These are phyloP conservation scores for Ophiostoma sp. DNA, from an alignment of 2,329 filamentous ascomycete species.

Conservation along the genomic window DNA sequence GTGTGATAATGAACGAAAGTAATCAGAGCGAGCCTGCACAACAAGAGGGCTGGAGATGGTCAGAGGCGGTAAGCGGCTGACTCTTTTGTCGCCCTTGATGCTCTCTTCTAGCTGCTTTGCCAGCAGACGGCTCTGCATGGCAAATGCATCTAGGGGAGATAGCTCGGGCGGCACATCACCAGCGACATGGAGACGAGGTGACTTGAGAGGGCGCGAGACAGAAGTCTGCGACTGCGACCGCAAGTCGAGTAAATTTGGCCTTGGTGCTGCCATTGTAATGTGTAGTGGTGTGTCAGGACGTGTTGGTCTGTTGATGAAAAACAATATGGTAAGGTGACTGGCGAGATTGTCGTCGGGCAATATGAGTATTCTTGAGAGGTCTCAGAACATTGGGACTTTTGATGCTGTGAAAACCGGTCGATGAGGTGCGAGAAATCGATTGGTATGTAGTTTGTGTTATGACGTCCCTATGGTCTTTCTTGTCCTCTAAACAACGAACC, in stretches of 20 bases:
- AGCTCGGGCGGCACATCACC: constrained; percentile 82
- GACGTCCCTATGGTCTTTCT: neutral
- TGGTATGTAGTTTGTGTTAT: constrained; percentile 4
- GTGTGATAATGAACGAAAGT: constrained; percentile 69
- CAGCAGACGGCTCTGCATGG: constrained; percentile 80
- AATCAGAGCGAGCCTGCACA: constrained; percentile 68
- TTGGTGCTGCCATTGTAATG: constrained; percentile 45
- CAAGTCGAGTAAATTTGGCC: constrained; percentile 55
- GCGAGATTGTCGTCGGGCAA: neutral
- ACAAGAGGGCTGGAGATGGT: constrained; percentile 77
- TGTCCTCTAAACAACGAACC: neutral
- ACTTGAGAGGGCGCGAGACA: constrained; percentile 53
- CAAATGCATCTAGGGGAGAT: constrained; percentile 92
- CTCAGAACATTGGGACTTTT: constrained; percentile 8
- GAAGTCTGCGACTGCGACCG: constrained; percentile 53
- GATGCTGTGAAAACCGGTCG: neutral
- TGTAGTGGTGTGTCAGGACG: neutral
- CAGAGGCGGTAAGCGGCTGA: constrained; percentile 79
- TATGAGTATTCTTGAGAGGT: neutral
- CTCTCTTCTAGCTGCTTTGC: constrained; percentile 81
- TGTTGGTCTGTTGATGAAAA: neutral
- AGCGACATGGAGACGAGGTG: constrained; percentile 70
- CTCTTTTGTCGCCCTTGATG: constrained; percentile 64
- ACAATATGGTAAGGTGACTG: neutral
- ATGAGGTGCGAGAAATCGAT: neutral